Percentiles rank a stretch among this genome's conserved stretches.
Conservation (phyloP, 225 moss, liverwort and hornwort species). For the Marchantia polymorpha region DNA sequence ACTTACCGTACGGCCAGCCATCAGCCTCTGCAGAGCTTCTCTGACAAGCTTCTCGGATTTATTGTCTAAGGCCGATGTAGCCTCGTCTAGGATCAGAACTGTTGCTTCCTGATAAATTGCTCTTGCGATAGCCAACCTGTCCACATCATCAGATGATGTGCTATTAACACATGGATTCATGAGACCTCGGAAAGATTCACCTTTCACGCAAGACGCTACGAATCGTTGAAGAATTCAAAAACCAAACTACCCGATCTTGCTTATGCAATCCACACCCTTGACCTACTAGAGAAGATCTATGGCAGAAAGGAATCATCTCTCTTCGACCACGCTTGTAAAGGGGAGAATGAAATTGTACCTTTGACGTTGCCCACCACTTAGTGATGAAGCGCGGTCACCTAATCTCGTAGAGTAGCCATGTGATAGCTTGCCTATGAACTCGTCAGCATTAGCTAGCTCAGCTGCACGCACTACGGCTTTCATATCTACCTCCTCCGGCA, state of each 20-base stretch:
- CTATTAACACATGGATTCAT: too few relatives aligned
- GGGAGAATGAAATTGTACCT: conserved; percentile 40
- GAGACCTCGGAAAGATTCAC: too few relatives aligned
- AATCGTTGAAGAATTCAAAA: too few relatives aligned
- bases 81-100: conserved; percentile 87
- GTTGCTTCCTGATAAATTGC: conserved; percentile 89
- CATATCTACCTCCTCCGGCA: conserved; percentile 59
- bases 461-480: conserved; percentile 65
- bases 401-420: conserved; percentile 74
- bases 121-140: conserved; percentile 93
- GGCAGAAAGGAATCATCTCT: too few relatives aligned
- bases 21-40: conserved; percentile 81
- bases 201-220: too few relatives aligned
- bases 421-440: conserved; percentile 74
- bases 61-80: conserved; percentile 96
- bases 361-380: conserved; percentile 96
- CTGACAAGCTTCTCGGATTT: conserved; percentile 90
- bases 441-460: conserved; percentile 79
- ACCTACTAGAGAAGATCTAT: too few relatives aligned
- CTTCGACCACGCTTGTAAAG: neutral
- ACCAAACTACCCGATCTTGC: too few relatives aligned
- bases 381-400: conserved; percentile 85
- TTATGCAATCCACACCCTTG: too few relatives aligned
- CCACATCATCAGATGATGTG: neutral
- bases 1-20: conserved; percentile 79